Base-by-base conservation (phyloP, 2,329 filamentous ascomycete species). In the Bipolaris oryzae region DNA sequence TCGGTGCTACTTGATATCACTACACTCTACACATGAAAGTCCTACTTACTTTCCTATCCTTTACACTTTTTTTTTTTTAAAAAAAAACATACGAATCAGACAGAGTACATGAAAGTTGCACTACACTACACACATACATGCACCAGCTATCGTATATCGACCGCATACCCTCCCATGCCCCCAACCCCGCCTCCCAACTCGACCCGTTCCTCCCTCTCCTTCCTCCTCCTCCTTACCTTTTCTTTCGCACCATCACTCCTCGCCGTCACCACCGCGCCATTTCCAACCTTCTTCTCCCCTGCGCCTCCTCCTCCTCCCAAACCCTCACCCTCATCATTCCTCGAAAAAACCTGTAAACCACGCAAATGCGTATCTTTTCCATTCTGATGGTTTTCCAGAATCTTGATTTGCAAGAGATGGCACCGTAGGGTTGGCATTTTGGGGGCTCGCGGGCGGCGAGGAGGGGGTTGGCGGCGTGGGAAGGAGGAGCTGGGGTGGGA, bases 281-380 rank as follows among this genome's bases (percentile, higher is more conserved):
- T 53, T 53, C 13, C 2, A 5, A 6, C 25, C 13, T 46, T 55
- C 39, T 38, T 37, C 55, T 20, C 33, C 13, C 2, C 13, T 13
- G 6, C 31, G 1, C 23, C 23, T 11, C 1, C 58, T 2, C 18
- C 18, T 1, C 31, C 42, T 1, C 13, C 11, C 28, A 9, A 13
- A n/a, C 21, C 11, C 6, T 54, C 54, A 13, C 54, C 55, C 21
- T 74, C 72, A 6, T 68, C 67, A 43, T 82, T 81, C 49, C 73
- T 66, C 3, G 85, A 83, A 70, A 88, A 99, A 9, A 98, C 89
- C 79, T 96, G 96, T 75, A 99, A 85, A 1, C 92, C 94, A 15
- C 95, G 85, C 21, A 99, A 84, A 80, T 99, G 95, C n/a, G 95
- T 99, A 74, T 99, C 95, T 76, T 99, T 99, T 62, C 95, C 95